Base-by-base conservation (phyloP, 2,329 filamentous ascomycete genomes). In the Penicillium sp. region DNA sequence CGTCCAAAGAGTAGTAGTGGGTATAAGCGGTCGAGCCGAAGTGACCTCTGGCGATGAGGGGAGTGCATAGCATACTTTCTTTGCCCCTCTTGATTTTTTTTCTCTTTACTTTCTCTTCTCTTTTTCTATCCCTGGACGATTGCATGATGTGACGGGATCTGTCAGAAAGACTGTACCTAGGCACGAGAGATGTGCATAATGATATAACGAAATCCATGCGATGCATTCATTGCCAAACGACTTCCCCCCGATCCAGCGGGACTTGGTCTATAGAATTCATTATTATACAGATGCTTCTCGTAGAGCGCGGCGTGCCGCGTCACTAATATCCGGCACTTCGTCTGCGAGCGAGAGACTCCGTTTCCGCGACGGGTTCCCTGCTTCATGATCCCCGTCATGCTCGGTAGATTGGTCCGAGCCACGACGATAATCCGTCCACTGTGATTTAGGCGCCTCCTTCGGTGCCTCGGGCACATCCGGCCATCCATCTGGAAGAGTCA, bases 31-130 rank as follows among this genome's bases (percentile, higher is more conserved):
- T 62, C 67, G 16, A 74, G 70, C 48, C 68, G 65, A 43, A 63
- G 66, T 51, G 74, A 76, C 67, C 37, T 76, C 14, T 76, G 74
- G 74, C 66, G 74, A 40, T 77, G 55, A 66, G 21, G 13, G 21
- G 9, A 42, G 14, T 33, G 31, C 31, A 33, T 10, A 28, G n/a
- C n/a, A n/a, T n/a, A n/a, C n/a, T n/a, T 10, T 28, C 24, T 28
- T 28, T 10, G 5, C 24, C 24, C 24, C 10, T 28, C 10, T 10
- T 28, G 5, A 28, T 5, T 28, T 28, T 28, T 10, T 10, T 28
- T 10, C 5, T 28, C 24, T 28, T 5, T 28, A 10, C 10, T 33
- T 33, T 33, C 9, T 14, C 13, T 33, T n/a, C 13, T 14, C 31
- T n/a, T 11, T 29, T 33, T 33, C 3, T 14, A 18, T 16, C 16